phyloP scores from a whole-genome alignment of 805 yeast genomes.

The Cyberlindnera samutprakarnensis region DNA sequence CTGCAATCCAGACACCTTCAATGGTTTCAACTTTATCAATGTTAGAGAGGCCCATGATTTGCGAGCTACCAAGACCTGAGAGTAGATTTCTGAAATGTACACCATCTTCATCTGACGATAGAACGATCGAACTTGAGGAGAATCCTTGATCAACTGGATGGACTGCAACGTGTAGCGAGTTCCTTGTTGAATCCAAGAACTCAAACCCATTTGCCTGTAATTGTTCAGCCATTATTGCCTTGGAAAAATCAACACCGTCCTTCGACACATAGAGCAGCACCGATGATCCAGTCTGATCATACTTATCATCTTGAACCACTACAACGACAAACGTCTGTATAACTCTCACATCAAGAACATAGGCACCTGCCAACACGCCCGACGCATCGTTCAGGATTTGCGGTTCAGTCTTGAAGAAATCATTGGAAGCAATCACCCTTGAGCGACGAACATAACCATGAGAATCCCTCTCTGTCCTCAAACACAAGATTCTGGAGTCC shows the following conservation, averaged over 20 bases:
- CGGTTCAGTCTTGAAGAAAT: slow-evolving; percentile 33
- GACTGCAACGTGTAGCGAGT: slow-evolving; percentile 34
- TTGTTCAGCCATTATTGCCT: slow-evolving; percentile 25
- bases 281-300: slow-evolving; percentile 18
- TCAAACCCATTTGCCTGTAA: slow-evolving; percentile 18
- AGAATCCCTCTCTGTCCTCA: slow-evolving; percentile 33
- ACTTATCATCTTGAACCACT: slow-evolving; percentile 17
- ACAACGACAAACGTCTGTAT: slow-evolving; percentile 29
- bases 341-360: slow-evolving; percentile 25
- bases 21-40: slow-evolving; percentile 37
- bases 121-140: slow-evolving; percentile 14
- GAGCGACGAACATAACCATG: slow-evolving; percentile 28
- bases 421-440: slow-evolving; percentile 27
- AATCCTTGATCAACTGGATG: slow-evolving; percentile 15
- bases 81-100: slow-evolving; percentile 38
- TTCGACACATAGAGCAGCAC: slow-evolving; percentile 23
- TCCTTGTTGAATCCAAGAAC: slow-evolving; percentile 29
- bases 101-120: slow-evolving; percentile 44
- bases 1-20: slow-evolving; percentile 64
- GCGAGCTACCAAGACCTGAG: slow-evolving; percentile 27
- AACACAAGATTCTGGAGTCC: slow-evolving; percentile 31
- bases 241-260: slow-evolving; percentile 26
- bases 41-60: slow-evolving; percentile 25
- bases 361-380: slow-evolving; percentile 20
- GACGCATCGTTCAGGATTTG: slow-evolving; percentile 25